phyloP scores from a whole-genome alignment of 2,329 filamentous ascomycete genomes.

The Penicillium italicum region DNA sequence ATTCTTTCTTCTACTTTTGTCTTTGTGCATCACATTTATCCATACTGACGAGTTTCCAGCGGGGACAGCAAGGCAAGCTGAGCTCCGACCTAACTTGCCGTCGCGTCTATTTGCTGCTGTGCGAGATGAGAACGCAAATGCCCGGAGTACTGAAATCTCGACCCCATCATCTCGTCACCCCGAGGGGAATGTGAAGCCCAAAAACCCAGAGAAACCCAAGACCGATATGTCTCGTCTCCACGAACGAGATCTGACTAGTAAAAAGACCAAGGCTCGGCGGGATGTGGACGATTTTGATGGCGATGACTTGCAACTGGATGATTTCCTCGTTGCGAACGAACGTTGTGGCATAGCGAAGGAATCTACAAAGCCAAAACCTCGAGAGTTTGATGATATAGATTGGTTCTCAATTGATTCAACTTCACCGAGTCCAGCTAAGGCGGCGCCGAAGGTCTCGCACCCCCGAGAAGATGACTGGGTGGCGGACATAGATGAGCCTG shows the following conservation, averaged over 20 bases:
- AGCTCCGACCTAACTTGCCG: slow-evolving; percentile 50
- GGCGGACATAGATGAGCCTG: slow-evolving; percentile 8
- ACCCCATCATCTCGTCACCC: background rate
- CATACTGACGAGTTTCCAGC: slow-evolving; percentile 39
- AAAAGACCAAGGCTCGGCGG: slow-evolving; percentile 6
- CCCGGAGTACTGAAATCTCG: background rate
- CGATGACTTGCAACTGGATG: slow-evolving; percentile 51
- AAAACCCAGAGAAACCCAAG: slow-evolving; percentile 17
- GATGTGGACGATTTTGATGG: slow-evolving; percentile 52
- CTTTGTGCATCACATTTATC: background rate
- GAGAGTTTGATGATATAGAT: slow-evolving; percentile 16
- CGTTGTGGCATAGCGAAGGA: background rate
- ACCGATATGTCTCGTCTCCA: slow-evolving; percentile 15
- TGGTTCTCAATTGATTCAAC: slow-evolving; percentile 21
- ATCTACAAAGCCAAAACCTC: background rate
- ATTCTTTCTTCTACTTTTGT: background rate
- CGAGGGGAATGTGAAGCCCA: slow-evolving; percentile 1
- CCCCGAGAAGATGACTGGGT: slow-evolving; percentile 5
- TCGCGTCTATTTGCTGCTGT: slow-evolving; percentile 42
- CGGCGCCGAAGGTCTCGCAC: background rate
- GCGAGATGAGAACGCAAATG: background rate
- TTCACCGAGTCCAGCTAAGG: slow-evolving; percentile 4
- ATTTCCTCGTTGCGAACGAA: slow-evolving; percentile 43
- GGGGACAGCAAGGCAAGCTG: slow-evolving; percentile 54
- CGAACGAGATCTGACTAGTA: slow-evolving; percentile 20